A percentile compares a stretch with the other conserved stretches of the same genome.
Conservation (phyloP, 768 basidiomycete species). For the Pleurotus pulmonarius region DNA sequence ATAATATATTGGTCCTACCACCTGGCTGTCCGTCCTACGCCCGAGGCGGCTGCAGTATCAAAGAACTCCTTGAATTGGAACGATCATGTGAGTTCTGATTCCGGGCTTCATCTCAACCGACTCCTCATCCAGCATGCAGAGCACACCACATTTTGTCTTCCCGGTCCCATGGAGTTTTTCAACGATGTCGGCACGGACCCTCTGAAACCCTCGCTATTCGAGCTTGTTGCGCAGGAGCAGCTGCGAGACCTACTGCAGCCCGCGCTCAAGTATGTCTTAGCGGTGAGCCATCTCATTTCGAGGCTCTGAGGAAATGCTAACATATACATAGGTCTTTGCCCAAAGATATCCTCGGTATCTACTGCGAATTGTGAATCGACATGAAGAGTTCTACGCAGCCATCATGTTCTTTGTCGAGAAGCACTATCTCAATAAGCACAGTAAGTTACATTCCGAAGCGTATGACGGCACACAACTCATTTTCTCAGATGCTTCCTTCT, state of each 20-base stretch:
- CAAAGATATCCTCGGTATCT: slow-evolving; percentile 93
- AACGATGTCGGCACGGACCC: slow-evolving; percentile 72
- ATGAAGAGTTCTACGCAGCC: slow-evolving; percentile 93
- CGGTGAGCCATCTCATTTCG: slow-evolving; percentile 46
- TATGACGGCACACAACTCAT: slow-evolving; percentile 1
- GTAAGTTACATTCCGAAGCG: slow-evolving; percentile 39
- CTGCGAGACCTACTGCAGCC: slow-evolving; percentile 90
- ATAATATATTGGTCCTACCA: too few species aligned
- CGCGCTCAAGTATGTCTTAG: slow-evolving; percentile 89
- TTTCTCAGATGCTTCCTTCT: slow-evolving; percentile 78
- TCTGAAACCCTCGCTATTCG: slow-evolving; percentile 80
- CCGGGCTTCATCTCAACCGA: background rate
- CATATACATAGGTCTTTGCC: slow-evolving; percentile 72
- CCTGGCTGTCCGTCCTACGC: too few species aligned
- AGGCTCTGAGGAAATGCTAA: background rate
- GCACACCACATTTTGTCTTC: background rate
- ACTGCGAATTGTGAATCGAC: slow-evolving; percentile 84
- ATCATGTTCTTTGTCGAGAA: slow-evolving; percentile 89
- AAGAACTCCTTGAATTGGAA: background rate
- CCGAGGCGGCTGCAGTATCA: too few species aligned
- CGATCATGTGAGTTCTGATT: slow-evolving; percentile 6
- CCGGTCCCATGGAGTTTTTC: slow-evolving; percentile 70
- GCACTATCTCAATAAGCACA: slow-evolving; percentile 83
- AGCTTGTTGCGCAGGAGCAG: slow-evolving; percentile 92
- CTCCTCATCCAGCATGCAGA: background rate